Evolutionary conservation across 768 basidiomycete genomes (phyloP).

Genomic region (Suillus spraguei): DNA sequence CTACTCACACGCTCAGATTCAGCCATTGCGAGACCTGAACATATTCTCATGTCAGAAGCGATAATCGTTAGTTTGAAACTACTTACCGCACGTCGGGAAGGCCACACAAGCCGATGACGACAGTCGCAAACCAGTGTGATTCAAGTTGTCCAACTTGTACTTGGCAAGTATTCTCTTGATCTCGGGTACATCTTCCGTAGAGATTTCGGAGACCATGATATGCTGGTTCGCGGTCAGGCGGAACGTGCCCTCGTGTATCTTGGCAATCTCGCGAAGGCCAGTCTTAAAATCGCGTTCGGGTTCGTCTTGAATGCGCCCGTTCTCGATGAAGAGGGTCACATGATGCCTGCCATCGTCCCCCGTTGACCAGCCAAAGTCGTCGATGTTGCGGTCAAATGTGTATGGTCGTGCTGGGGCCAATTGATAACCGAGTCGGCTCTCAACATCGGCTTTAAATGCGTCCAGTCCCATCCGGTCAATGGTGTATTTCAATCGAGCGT

Average conservation of each 20-base stretch:
- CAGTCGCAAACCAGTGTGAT: conserved; percentile 75
- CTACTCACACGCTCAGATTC: conserved; percentile 67
- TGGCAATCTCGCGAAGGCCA: conserved; percentile 89
- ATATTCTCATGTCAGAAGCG: conserved; percentile 5
- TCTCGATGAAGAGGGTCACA: conserved; percentile 95
- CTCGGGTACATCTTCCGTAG: conserved; percentile 65
- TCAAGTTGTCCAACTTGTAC: conserved; percentile 89
- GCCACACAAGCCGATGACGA: conserved; percentile 96
- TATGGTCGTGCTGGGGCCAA: conserved; percentile 76
- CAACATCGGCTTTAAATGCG: conserved; percentile 86
- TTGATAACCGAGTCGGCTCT: conserved; percentile 80
- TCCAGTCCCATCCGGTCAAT: conserved; percentile 94
- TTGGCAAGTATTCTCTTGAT: conserved; percentile 81
- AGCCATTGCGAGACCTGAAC: conserved; percentile 70
- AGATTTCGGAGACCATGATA: conserved; percentile 82
- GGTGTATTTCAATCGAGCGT: conserved; percentile 94
- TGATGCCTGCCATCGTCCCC: conserved; percentile 89
- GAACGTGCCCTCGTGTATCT: conserved; percentile 93
- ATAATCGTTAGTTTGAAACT: neutral
- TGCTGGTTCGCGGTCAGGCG: conserved; percentile 96
- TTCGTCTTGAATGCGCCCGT: conserved; percentile 96
- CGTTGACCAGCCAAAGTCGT: conserved; percentile 92
- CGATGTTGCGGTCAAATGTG: conserved; percentile 86
- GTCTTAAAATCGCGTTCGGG: conserved; percentile 90
- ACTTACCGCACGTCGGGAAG: conserved; percentile 88